These are phyloP conservation scores for Agrocybe chaxingu DNA, from an alignment of 768 basidiomycete genomes.

Conservation along the genomic window DNA sequence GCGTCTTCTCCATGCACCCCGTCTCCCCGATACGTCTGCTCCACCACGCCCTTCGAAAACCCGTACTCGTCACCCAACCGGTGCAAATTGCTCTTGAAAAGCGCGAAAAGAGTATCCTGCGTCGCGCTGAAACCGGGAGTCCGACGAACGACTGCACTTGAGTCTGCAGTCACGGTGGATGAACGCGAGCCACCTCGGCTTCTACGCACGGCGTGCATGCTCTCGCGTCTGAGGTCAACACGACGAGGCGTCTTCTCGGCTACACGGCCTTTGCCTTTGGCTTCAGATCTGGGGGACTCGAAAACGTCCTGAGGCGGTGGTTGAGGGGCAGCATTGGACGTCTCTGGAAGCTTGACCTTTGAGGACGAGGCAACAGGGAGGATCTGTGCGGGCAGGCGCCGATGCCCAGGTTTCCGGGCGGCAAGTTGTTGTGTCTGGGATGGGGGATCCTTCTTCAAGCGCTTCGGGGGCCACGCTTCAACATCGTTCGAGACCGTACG, in stretches of 20 bases:
- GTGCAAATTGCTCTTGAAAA: no score
- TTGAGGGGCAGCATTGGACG: not conserved
- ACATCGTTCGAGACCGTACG: slow-evolving; percentile 15
- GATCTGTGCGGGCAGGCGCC: slow-evolving; percentile 14
- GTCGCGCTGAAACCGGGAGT: no score
- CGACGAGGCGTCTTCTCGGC: slow-evolving; percentile 6
- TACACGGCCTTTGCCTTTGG: slow-evolving; percentile 10
- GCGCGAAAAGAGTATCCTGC: no score
- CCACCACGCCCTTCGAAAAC: slow-evolving; percentile 8
- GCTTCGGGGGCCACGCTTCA: slow-evolving; percentile 23
- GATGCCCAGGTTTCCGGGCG: not conserved
- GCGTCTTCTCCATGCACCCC: slow-evolving; percentile 10
- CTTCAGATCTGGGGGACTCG: no score
- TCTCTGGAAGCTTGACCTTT: slow-evolving; percentile 10
- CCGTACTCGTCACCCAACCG: slow-evolving; percentile 8
- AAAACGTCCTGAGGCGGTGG: no score
- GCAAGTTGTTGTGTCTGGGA: not conserved
- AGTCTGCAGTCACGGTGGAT: not conserved
- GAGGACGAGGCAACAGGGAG: slow-evolving; percentile 30
- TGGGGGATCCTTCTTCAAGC: slow-evolving; percentile 9
- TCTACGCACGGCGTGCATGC: slow-evolving; percentile 5
- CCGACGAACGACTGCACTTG: not conserved
- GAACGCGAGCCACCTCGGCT: slow-evolving; percentile 1
- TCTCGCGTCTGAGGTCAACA: slow-evolving; percentile 14
- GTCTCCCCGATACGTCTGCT: slow-evolving; percentile 9